phyloP scores from a whole-genome alignment of 768 basidiomycete genomes.

The Kwoniella bestiolae region DNA sequence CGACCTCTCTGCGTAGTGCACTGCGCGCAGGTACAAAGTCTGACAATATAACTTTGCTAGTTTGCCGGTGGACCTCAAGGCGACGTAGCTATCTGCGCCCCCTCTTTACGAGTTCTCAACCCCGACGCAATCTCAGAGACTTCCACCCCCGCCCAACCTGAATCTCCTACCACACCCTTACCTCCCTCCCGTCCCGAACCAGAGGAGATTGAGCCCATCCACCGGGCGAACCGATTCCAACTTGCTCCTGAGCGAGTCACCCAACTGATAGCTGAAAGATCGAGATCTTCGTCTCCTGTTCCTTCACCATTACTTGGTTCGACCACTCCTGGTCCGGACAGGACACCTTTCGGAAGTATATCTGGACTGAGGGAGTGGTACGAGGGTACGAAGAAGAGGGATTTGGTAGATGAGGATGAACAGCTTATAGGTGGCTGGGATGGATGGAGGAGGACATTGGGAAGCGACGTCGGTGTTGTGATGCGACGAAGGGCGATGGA shows the following conservation, averaged over 20 bases:
- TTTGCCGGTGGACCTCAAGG: constrained; percentile 32
- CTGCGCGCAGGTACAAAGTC: not conserved
- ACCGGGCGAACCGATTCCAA: constrained; percentile 42
- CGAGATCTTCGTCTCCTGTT: constrained; percentile 22
- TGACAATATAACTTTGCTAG: not conserved
- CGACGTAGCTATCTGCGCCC: constrained; percentile 25
- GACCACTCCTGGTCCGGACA: not conserved
- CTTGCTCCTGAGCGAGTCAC: constrained; percentile 31
- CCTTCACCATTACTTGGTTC: constrained; percentile 3
- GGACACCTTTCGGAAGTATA: constrained; percentile 10
- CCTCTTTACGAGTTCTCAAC: constrained; percentile 10
- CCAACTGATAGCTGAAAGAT: constrained; percentile 19
- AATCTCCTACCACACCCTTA: constrained; percentile 3
- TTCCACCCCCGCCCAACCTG: constrained; percentile 1
- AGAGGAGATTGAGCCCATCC: constrained; percentile 7
- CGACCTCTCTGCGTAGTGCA: not conserved
- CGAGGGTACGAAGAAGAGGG: constrained; percentile 15
- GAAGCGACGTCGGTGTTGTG: constrained; percentile 43
- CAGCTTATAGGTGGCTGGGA: constrained; percentile 28
- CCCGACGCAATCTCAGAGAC: constrained; percentile 15
- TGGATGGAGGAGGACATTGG: constrained; percentile 27
- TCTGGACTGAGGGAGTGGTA: constrained; percentile 19
- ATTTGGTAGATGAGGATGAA: constrained; percentile 27
- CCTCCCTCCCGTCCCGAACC: not conserved
- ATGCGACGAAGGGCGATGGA: constrained; percentile 51